These are phyloP conservation scores for Neckera pumila DNA, from an alignment of 225 moss, liverwort and hornwort genomes.

Conservation along the genomic window DNA sequence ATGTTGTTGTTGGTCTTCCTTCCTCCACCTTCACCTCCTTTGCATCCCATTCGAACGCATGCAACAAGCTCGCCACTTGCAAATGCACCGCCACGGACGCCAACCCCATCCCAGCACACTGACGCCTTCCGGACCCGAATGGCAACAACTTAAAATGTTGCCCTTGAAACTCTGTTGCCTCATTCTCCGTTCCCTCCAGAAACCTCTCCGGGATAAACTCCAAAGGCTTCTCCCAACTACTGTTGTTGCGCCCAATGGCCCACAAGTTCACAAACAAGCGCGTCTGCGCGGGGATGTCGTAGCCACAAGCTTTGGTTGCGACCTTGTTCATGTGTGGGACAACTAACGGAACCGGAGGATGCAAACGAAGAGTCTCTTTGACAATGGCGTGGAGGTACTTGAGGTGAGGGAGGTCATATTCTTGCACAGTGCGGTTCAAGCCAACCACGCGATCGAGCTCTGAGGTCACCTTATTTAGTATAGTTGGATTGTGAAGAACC, in stretches of 20 bases:
- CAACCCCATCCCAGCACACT: neutral
- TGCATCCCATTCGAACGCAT: neutral
- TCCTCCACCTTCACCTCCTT: neutral
- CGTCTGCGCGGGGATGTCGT: neutral
- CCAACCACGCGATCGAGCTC: neutral
- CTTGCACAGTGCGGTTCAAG: neutral
- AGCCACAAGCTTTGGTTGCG: neutral
- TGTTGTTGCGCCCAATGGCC: neutral
- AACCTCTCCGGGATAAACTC: neutral
- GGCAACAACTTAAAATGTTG: neutral
- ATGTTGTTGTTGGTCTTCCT: fast-evolving
- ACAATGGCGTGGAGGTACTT: neutral
- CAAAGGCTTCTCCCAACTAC: neutral
- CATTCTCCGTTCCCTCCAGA: neutral
- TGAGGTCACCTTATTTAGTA: neutral
- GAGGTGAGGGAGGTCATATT: neutral
- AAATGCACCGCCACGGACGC: neutral
- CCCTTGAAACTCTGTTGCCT: neutral
- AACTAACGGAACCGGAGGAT: neutral
- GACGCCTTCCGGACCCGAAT: neutral
- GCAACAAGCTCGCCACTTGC: neutral
- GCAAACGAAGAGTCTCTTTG: neutral
- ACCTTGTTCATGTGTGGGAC: neutral
- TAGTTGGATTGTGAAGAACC: neutral
- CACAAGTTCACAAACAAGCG: neutral